Percentiles rank a stretch among this genome's conserved stretches.
phyloP scores from a whole-genome alignment of 495 filamentous ascomycete genomes.

The Podospora comata region DNA sequence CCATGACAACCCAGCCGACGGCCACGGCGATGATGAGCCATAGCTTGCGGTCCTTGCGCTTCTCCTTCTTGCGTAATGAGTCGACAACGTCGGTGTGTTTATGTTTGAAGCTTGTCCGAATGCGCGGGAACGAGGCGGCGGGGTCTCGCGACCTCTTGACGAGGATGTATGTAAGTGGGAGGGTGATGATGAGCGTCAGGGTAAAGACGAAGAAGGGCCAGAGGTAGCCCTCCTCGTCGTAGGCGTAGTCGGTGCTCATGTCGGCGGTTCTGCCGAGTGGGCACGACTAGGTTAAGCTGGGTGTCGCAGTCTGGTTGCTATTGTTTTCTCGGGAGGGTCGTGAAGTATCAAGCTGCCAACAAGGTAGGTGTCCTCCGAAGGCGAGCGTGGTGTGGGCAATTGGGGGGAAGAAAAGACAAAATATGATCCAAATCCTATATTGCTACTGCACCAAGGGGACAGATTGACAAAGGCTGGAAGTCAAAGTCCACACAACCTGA shows the following conservation, averaged over 20 bases:
- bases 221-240: slow-evolving; percentile 97
- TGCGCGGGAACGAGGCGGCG: slow-evolving; percentile 46
- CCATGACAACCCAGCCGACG: slow-evolving; percentile 79
- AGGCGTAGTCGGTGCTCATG: slow-evolving; percentile 96
- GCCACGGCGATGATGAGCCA: slow-evolving; percentile 79
- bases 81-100: slow-evolving; percentile 81
- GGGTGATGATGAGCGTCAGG: slow-evolving; percentile 77
- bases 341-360: not conserved
- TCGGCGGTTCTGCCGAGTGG: slow-evolving; percentile 35
- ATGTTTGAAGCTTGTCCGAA: slow-evolving; percentile 71
- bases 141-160: slow-evolving; percentile 73
- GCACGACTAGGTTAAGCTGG: slow-evolving; percentile 8
- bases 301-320: not conserved
- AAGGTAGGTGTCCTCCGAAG: not conserved
- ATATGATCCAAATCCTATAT: not conserved
- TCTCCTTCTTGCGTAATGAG: slow-evolving; percentile 78
- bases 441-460: not conserved
- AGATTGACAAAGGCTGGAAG: slow-evolving; percentile 8
- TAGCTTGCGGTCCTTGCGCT: slow-evolving; percentile 81
- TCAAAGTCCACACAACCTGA: slow-evolving; percentile 7
- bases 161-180: slow-evolving; percentile 86
- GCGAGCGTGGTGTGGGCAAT: not conserved
- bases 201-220: slow-evolving; percentile 98
- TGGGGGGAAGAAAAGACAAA: not conserved
- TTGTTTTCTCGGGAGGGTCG: not conserved